phyloP scores from a whole-genome alignment of 441 rosid genomes.

The Metrosideros polymorpha region DNA sequence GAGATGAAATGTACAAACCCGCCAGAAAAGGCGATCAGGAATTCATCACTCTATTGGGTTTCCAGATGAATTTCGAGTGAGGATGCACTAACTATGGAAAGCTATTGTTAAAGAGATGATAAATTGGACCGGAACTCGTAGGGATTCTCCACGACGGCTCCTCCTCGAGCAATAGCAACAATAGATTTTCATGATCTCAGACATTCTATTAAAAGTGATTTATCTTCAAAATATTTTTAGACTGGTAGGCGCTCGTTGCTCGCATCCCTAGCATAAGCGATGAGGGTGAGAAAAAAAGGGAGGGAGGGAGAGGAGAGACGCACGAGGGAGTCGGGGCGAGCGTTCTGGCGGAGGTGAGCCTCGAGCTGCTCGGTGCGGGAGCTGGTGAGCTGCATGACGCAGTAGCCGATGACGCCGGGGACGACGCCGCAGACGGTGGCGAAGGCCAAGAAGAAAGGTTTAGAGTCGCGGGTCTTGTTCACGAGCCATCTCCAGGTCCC shows the following conservation, averaged over 20 bases:
- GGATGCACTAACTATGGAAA: neutral
- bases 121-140: neutral
- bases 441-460: conserved; percentile 76
- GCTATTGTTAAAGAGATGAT: neutral
- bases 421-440: conserved; percentile 87
- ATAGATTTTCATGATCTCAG: neutral
- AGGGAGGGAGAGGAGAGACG: neutral
- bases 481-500: conserved; percentile 81
- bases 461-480: conserved; percentile 66
- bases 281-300: neutral
- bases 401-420: conserved; percentile 76
- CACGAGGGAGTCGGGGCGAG: conserved; percentile 75
- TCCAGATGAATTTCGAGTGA: neutral
- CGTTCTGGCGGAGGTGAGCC: conserved; percentile 62
- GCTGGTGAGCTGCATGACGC: conserved; percentile 78
- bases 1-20: neutral
- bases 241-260: neutral
- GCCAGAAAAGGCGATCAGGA: neutral
- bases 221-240: neutral
- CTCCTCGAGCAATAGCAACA: neutral
- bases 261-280: neutral
- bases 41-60: neutral
- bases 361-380: conserved; percentile 69
- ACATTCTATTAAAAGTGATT: neutral
- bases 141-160: neutral